A percentile compares a stretch with the other conserved stretches of the same genome.
phyloP scores from a whole-genome alignment of 2,329 filamentous ascomycete species.

The Hypoxylon sp. region DNA sequence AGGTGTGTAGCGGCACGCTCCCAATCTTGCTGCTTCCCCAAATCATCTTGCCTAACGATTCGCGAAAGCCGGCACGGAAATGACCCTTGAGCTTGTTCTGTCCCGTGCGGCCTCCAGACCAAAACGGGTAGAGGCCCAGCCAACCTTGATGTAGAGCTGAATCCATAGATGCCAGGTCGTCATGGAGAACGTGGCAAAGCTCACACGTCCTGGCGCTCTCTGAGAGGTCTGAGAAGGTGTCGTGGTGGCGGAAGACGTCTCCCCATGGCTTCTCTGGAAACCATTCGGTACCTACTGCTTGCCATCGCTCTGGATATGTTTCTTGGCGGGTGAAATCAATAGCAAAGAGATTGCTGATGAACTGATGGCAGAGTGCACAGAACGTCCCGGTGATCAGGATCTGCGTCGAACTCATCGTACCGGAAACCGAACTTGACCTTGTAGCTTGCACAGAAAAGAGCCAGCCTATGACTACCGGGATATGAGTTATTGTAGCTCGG shows the following conservation, averaged over 20 bases:
- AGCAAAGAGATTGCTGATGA: slow-evolving; percentile 20
- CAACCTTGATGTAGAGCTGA: slow-evolving; percentile 19
- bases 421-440: too few species aligned
- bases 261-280: slow-evolving; percentile 15
- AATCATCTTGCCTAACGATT: slow-evolving; percentile 11
- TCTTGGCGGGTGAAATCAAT: slow-evolving; percentile 13
- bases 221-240: slow-evolving; percentile 15
- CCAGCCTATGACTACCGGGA: too few species aligned
- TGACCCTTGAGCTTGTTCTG: slow-evolving; percentile 24
- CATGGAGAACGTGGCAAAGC: slow-evolving; percentile 26
- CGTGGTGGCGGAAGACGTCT: slow-evolving; percentile 22
- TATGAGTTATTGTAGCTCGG: too few species aligned
- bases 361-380: slow-evolving; percentile 22
- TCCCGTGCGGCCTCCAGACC: slow-evolving; percentile 2
- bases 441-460: too few species aligned
- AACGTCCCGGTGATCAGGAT: slow-evolving; percentile 14
- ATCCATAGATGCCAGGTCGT: slow-evolving; percentile 16
- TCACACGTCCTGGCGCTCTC: slow-evolving; percentile 24
- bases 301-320: slow-evolving; percentile 14
- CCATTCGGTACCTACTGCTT: slow-evolving; percentile 2
- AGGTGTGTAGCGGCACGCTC: slow-evolving; percentile 25
- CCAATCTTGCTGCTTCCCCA: slow-evolving; percentile 21
- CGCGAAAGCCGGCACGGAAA: slow-evolving; percentile 32
- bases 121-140: slow-evolving; percentile 33
- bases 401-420: slow-evolving; percentile 10